Evolutionary conservation across 108 stramenopile species (phyloP).

Genomic region (Skeletonema potamos): DNA sequence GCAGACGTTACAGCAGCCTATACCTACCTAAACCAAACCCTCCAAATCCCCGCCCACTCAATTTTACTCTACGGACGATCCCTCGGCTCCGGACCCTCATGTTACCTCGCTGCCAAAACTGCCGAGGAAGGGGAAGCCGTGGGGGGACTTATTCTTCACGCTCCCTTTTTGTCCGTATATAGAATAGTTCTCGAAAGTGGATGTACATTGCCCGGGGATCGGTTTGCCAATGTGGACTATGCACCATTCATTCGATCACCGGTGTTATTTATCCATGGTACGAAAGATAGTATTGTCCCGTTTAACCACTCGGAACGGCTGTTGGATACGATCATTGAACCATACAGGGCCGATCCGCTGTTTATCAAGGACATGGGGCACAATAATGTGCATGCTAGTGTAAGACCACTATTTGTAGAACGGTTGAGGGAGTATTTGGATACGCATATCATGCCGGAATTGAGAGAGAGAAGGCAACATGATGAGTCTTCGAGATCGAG

Average conservation of each 20-base stretch:
- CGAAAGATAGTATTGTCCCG: conserved; percentile 93
- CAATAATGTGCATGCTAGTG: conserved; percentile 84
- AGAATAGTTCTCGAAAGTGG: conserved; percentile 92
- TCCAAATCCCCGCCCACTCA: conserved; percentile 79
- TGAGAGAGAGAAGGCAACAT: conserved; percentile 7
- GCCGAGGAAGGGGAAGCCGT: conserved; percentile 75
- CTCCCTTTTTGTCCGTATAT: conserved; percentile 93
- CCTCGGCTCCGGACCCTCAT: conserved; percentile 94
- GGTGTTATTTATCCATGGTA: conserved; percentile 90
- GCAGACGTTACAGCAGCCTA: conserved; percentile 93
- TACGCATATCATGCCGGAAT: conserved; percentile 62
- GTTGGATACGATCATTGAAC: conserved; percentile 56
- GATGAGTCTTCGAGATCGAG: background rate
- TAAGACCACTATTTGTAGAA: conserved; percentile 81
- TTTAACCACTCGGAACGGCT: conserved; percentile 90
- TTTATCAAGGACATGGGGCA: conserved; percentile 93
- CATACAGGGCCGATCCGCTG: conserved; percentile 68
- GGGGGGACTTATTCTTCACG: conserved; percentile 95
- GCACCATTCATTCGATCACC: conserved; percentile 74
- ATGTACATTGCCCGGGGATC: conserved; percentile 93
- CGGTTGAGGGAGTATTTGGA: conserved; percentile 77
- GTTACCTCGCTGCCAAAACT: conserved; percentile 86
- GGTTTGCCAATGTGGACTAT: conserved; percentile 95
- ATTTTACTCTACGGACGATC: conserved; percentile 94
- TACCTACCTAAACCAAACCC: conserved; percentile 71